Percentiles rank a stretch among this genome's conserved stretches.
Conservation (phyloP, 495 filamentous ascomycete species). For the Annulohypoxylon stygium region DNA sequence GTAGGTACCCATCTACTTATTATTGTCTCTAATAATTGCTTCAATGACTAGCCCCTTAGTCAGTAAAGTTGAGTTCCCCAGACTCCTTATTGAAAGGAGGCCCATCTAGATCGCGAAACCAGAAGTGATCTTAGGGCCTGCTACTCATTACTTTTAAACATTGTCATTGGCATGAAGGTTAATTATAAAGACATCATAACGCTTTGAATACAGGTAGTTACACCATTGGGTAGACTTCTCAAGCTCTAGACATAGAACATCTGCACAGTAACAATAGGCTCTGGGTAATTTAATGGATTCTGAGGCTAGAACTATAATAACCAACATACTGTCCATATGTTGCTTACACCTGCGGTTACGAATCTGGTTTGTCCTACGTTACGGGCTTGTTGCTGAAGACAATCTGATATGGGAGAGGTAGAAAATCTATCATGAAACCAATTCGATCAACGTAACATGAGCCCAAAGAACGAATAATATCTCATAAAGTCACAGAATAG, state of each 20-base stretch:
- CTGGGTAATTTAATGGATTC: neutral
- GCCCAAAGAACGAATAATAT: neutral
- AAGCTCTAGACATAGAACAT: too few species aligned
- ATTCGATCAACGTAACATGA: neutral
- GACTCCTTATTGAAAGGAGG: too few species aligned
- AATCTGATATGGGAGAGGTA: neutral
- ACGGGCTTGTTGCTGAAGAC: neutral
- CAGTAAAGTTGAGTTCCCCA: too few species aligned
- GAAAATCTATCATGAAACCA: neutral
- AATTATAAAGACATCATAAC: too few species aligned
- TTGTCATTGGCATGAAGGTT: too few species aligned
- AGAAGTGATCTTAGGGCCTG: too few species aligned
- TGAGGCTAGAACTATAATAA: neutral
- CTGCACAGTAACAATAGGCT: neutral
- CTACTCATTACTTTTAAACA: too few species aligned
- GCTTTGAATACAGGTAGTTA: too few species aligned
- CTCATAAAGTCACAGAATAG: neutral
- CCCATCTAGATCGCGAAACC: too few species aligned
- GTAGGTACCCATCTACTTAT: neutral
- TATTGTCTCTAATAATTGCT: neutral
- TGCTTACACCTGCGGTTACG: neutral
- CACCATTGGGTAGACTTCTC: too few species aligned
- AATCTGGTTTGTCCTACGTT: constrained; percentile 15
- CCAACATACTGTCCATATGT: neutral
- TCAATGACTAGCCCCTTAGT: neutral